Conservation (phyloP, 208 protist species). For the Porcisia hertigi region DNA sequence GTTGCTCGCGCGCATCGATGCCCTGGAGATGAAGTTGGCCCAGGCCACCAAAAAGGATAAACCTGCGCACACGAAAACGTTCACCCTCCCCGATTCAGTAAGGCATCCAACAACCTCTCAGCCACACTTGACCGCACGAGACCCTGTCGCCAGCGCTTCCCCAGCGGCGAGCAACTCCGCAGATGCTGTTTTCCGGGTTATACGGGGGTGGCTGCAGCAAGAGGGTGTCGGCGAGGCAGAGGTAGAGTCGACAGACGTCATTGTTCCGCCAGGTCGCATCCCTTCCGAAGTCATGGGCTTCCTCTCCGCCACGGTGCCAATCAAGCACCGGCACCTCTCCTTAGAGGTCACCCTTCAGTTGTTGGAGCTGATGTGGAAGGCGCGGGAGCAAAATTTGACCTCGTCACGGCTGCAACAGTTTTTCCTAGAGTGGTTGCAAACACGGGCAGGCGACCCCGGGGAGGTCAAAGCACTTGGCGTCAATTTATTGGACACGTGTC, state of each 20-base stretch:
- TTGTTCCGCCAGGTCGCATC: slow-evolving; percentile 63
- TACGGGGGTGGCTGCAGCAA: slow-evolving; percentile 69
- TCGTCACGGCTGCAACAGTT: slow-evolving; percentile 38
- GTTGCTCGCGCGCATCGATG: slow-evolving; percentile 40
- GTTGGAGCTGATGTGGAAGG: slow-evolving; percentile 62
- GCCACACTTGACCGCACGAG: not conserved
- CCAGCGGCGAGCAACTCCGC: not conserved
- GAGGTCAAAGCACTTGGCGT: slow-evolving; percentile 61
- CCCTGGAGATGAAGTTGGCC: slow-evolving; percentile 29
- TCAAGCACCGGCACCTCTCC: slow-evolving; percentile 70
- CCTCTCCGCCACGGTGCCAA: slow-evolving; percentile 45
- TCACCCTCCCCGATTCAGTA: not conserved
- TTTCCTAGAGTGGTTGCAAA: slow-evolving; percentile 71
- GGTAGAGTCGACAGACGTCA: slow-evolving; percentile 48
- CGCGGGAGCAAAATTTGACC: slow-evolving; percentile 33
- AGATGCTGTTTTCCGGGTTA: slow-evolving; percentile 31
- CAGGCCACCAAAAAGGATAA: not conserved
- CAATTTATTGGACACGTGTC: slow-evolving; percentile 72
- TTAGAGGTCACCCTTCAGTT: slow-evolving; percentile 39
- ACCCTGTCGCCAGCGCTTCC: not conserved
- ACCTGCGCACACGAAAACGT: not conserved
- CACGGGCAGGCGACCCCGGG: slow-evolving; percentile 38
- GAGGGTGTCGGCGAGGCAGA: slow-evolving; percentile 68
- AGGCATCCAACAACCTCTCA: not conserved
- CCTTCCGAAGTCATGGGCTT: slow-evolving; percentile 62